Percentiles rank a stretch among this genome's conserved stretches.
phyloP scores from a whole-genome alignment of 495 filamentous ascomycete species.

The Extremus antarcticus region DNA sequence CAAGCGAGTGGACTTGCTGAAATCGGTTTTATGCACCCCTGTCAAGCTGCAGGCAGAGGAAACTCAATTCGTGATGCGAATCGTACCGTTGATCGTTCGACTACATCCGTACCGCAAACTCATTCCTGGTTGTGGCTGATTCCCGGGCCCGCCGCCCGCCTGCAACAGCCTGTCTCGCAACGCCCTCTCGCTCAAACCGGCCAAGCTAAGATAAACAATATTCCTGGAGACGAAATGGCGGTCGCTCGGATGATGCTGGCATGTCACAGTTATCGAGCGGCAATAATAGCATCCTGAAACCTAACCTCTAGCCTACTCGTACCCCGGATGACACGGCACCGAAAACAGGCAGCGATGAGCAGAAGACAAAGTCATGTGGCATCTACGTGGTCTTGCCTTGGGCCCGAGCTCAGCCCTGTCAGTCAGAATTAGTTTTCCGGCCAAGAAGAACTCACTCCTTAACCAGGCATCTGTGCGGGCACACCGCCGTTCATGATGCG shows the following conservation, averaged over 20 bases:
- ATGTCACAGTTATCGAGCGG: no score
- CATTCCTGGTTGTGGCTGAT: background rate
- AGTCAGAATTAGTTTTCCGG: background rate
- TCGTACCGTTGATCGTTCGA: background rate
- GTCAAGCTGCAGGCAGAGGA: background rate
- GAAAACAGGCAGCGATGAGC: no score
- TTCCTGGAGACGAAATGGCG: no score
- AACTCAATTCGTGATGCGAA: background rate
- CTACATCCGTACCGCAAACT: no score
- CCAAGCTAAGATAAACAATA: no score
- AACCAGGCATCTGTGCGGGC: slow-evolving; percentile 1
- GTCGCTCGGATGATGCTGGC: no score
- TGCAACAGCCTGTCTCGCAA: background rate
- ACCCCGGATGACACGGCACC: background rate
- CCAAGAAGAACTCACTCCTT: background rate
- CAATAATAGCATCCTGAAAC: no score
- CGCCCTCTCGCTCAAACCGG: background rate
- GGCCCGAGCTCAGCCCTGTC: background rate
- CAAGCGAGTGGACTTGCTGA: background rate
- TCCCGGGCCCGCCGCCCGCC: background rate
- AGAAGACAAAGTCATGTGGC: slow-evolving; percentile 15
- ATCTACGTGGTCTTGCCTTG: background rate
- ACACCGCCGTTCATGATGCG: slow-evolving; percentile 1
- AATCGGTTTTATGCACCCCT: background rate
- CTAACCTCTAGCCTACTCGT: background rate